Conservation (phyloP, 257 asterid species). For the Linaria vulgaris region DNA sequence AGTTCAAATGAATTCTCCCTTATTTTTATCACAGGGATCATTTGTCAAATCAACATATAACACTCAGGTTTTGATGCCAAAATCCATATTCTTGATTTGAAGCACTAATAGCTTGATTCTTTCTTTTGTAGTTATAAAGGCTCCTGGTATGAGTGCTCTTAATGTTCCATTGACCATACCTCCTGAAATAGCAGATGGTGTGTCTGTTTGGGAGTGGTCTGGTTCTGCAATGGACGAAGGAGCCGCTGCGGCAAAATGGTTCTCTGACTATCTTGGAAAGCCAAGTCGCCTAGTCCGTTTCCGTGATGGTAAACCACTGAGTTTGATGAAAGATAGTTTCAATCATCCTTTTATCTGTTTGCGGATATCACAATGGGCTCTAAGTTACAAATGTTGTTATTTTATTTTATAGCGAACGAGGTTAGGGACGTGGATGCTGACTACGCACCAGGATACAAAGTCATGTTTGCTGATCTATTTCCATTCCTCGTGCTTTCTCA, state of each 20-base stretch:
- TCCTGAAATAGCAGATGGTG: constrained; percentile 44
- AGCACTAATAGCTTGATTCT: neutral
- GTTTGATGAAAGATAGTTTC: too few species aligned
- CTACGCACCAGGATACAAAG: constrained; percentile 43
- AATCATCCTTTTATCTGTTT: too few species aligned
- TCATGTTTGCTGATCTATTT: constrained; percentile 51
- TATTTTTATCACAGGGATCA: too few species aligned
- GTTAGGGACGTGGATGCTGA: constrained; percentile 45
- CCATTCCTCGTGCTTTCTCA: constrained; percentile 71
- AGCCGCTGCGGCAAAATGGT: constrained; percentile 64
- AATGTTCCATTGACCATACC: constrained; percentile 58
- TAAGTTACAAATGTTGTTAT: neutral
- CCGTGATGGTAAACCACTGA: constrained; percentile 44
- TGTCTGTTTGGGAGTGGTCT: constrained; percentile 76
- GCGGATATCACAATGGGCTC: too few species aligned
- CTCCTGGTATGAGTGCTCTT: constrained; percentile 57
- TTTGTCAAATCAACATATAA: too few species aligned
- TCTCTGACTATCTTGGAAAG: constrained; percentile 57
- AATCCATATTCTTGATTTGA: too few species aligned
- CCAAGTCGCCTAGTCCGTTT: constrained; percentile 68
- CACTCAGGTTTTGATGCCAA: too few species aligned
- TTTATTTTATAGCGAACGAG: constrained; percentile 43
- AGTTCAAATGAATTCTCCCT: too few species aligned
- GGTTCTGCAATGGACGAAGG: constrained; percentile 84
- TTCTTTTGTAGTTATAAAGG: constrained; percentile 41